Conservation (phyloP, 768 basidiomycete species). For the Rubroboletus satanas region DNA sequence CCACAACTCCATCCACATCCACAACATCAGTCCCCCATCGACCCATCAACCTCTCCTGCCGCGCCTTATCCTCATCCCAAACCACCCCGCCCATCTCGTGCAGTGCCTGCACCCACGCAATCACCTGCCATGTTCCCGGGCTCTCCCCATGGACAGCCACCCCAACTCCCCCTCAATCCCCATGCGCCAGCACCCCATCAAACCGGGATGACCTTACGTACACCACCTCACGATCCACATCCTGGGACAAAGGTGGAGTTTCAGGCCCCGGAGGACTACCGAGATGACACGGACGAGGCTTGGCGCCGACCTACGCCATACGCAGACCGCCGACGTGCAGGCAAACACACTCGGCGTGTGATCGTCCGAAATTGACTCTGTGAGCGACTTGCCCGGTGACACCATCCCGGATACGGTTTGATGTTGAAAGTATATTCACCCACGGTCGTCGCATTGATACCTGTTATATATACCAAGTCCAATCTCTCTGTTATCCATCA, state of each 20-base stretch:
- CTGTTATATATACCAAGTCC: conserved; percentile 21
- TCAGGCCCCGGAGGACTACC: conserved; percentile 44
- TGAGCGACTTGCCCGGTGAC: neutral
- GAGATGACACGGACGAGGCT: conserved; percentile 60
- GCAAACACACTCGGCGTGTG: conserved; percentile 75
- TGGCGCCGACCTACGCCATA: conserved; percentile 74
- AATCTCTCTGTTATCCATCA: conserved; percentile 18
- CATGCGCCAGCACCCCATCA: conserved; percentile 26
- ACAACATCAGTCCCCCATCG: conserved; percentile 27
- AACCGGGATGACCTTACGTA: conserved; percentile 35
- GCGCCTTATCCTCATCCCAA: conserved; percentile 35
- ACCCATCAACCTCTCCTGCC: conserved; percentile 23
- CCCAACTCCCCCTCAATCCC: conserved; percentile 35
- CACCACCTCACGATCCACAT: conserved; percentile 45
- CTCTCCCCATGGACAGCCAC: conserved; percentile 31
- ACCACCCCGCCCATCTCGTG: conserved; percentile 29
- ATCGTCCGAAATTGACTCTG: conserved; percentile 44
- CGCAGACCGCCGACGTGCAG: conserved; percentile 69
- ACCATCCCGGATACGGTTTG: neutral
- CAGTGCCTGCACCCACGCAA: conserved; percentile 23
- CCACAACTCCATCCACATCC: conserved; percentile 31
- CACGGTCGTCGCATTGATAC: conserved; percentile 20
- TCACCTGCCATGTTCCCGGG: conserved; percentile 28
- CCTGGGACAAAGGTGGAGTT: conserved; percentile 30
- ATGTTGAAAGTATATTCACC: conserved; percentile 1